phyloP scores from a whole-genome alignment of 2,329 filamentous ascomycete genomes.

The Calonectria hongkongensis region DNA sequence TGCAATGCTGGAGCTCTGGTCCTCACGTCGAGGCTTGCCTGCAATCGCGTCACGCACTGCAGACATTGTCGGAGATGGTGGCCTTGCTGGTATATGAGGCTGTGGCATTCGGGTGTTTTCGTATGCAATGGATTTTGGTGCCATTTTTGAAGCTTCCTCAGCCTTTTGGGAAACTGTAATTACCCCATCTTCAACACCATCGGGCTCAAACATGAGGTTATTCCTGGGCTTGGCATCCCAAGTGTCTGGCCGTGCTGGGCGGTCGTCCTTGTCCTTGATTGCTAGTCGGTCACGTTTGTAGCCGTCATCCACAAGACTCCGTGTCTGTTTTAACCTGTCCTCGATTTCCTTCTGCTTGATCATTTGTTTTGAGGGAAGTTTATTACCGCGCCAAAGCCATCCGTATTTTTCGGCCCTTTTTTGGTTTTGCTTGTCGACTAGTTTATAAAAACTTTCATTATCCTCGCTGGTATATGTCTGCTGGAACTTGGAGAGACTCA shows the following conservation, averaged over 20 bases:
- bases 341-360: conserved; percentile 79
- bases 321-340: conserved; percentile 68
- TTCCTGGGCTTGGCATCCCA: conserved; percentile 88
- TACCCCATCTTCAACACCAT: conserved; percentile 75
- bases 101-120: conserved; percentile 87
- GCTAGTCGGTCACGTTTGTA: conserved; percentile 75
- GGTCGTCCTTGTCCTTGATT: conserved; percentile 80
- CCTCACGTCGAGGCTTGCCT: conserved; percentile 78
- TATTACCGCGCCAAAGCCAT: conserved; percentile 93
- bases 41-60: conserved; percentile 90
- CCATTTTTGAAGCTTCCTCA: conserved; percentile 82
- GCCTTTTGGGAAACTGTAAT: conserved; percentile 80
- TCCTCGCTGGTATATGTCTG: conserved; percentile 97
- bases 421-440: conserved; percentile 92
- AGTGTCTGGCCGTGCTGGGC: conserved; percentile 84
- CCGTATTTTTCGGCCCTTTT: conserved; percentile 89
- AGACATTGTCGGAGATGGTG: conserved; percentile 88
- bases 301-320: conserved; percentile 73
- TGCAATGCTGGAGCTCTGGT: conserved; percentile 74
- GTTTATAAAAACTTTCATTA: conserved; percentile 95
- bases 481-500: conserved; percentile 91
- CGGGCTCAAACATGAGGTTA: conserved; percentile 88
- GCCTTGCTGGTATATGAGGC: conserved; percentile 65
- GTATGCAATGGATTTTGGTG: conserved; percentile 86
- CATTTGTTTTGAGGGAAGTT: conserved; percentile 87